Percentiles rank a stretch among this genome's conserved stretches.
These are phyloP conservation scores for Blastobotrys muscicola DNA, from an alignment of 805 yeast genomes.

Conservation along the genomic window DNA sequence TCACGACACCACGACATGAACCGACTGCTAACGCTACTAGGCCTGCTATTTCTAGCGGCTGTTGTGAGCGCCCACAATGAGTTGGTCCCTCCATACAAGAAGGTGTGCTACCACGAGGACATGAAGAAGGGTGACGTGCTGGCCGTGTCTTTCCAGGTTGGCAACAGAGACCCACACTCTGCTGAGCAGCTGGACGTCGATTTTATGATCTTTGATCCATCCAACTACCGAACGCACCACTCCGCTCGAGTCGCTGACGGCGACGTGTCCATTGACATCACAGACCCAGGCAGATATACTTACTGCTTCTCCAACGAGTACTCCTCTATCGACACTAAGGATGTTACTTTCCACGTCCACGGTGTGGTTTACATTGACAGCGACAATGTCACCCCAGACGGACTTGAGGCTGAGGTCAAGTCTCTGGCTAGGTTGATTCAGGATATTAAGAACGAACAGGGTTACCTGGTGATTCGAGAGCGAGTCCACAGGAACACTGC, in stretches of 20 bases:
- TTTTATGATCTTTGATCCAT: constrained; percentile 48
- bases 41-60: constrained; percentile 7
- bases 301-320: constrained; percentile 91
- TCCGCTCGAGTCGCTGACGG: constrained; percentile 65
- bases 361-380: constrained; percentile 83
- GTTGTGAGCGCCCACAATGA: constrained; percentile 61
- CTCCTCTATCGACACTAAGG: constrained; percentile 63
- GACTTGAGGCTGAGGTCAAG: constrained; percentile 76
- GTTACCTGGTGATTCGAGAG: constrained; percentile 90
- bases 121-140: constrained; percentile 77
- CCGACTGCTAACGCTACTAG: background rate
- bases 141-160: constrained; percentile 86
- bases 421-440: constrained; percentile 64
- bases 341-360: constrained; percentile 90
- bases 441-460: constrained; percentile 82
- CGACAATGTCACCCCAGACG: constrained; percentile 63
- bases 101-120: constrained; percentile 79
- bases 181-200: constrained; percentile 38
- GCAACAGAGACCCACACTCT: constrained; percentile 56
- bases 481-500: constrained; percentile 98
- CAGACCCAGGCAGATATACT: constrained; percentile 60
- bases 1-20: too few species aligned
- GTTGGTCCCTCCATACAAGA: constrained; percentile 70
- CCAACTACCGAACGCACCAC: constrained; percentile 41
- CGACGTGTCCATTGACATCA: constrained; percentile 59